Conservation (phyloP, 2,329 filamentous ascomycete species). For the Claviceps purpurea region DNA sequence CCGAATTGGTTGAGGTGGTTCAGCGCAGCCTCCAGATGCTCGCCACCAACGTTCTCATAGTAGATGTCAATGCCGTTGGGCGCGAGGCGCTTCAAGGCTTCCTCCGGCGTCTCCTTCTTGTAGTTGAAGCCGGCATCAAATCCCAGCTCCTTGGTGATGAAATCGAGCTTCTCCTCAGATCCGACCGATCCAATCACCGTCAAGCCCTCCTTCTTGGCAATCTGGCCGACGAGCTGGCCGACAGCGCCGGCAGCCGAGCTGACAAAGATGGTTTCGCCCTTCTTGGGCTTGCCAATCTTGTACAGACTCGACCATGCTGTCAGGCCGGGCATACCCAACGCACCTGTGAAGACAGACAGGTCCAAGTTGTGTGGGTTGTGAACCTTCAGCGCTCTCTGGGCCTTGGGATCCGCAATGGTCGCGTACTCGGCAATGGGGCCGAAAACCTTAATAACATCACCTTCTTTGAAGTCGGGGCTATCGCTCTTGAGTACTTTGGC, state of each 20-base stretch:
- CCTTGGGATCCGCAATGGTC: slow-evolving; percentile 32
- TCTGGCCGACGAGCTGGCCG: slow-evolving; percentile 69
- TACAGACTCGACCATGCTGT: slow-evolving; percentile 59
- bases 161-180: slow-evolving; percentile 66
- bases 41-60: slow-evolving; percentile 41
- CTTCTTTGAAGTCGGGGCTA: slow-evolving; percentile 45
- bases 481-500: slow-evolving; percentile 60
- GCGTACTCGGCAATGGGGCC: slow-evolving; percentile 59
- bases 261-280: slow-evolving; percentile 67
- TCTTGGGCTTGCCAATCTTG: slow-evolving; percentile 48
- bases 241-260: slow-evolving; percentile 70
- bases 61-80: slow-evolving; percentile 64
- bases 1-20: slow-evolving; percentile 44
- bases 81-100: slow-evolving; percentile 56
- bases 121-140: slow-evolving; percentile 66
- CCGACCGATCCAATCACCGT: slow-evolving; percentile 71
- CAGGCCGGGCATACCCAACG: slow-evolving; percentile 48
- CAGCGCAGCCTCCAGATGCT: slow-evolving; percentile 35
- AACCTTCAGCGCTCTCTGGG: slow-evolving; percentile 37
- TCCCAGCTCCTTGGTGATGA: slow-evolving; percentile 36
- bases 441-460: slow-evolving; percentile 49
- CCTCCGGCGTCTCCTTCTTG: slow-evolving; percentile 61
- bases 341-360: slow-evolving; percentile 54
- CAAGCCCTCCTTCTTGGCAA: slow-evolving; percentile 70
- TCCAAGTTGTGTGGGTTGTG: slow-evolving; percentile 59